These are phyloP conservation scores for Erodium moschatum DNA, from an alignment of 441 rosid genomes.

Conservation along the genomic window DNA sequence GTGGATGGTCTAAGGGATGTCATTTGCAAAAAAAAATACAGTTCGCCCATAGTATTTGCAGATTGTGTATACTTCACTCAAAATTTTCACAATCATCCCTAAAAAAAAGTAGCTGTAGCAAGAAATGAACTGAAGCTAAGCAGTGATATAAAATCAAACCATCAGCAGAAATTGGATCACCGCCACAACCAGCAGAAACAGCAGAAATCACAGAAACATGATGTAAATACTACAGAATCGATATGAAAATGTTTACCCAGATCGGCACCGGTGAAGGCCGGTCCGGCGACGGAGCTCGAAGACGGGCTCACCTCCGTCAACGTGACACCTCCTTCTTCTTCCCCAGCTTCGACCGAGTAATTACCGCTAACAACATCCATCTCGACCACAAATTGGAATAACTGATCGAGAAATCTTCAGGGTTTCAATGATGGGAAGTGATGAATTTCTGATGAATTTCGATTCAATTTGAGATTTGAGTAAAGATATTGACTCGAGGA, in stretches of 20 bases:
- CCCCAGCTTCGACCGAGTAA: neutral
- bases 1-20: no score
- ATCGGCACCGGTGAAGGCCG: neutral
- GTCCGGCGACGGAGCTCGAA: conserved; percentile 1
- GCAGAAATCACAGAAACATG: no score
- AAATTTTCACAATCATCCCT: no score
- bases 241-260: neutral
- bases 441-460: no score
- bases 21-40: no score
- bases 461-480: no score
- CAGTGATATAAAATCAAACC: neutral
- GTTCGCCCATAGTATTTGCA: no score
- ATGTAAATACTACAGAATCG: neutral
- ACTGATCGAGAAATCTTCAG: neutral
- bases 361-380: neutral
- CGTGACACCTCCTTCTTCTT: neutral
- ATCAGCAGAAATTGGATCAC: neutral
- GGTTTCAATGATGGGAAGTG: no score
- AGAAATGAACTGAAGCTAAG: neutral
- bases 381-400: neutral
- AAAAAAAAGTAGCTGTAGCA: neutral
- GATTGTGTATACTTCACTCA: no score
- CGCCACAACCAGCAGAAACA: no score
- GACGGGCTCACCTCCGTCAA: neutral
- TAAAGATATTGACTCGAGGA: no score